These are phyloP conservation scores for Sungouiella blattae DNA, from an alignment of 805 yeast species.

Conservation along the genomic window DNA sequence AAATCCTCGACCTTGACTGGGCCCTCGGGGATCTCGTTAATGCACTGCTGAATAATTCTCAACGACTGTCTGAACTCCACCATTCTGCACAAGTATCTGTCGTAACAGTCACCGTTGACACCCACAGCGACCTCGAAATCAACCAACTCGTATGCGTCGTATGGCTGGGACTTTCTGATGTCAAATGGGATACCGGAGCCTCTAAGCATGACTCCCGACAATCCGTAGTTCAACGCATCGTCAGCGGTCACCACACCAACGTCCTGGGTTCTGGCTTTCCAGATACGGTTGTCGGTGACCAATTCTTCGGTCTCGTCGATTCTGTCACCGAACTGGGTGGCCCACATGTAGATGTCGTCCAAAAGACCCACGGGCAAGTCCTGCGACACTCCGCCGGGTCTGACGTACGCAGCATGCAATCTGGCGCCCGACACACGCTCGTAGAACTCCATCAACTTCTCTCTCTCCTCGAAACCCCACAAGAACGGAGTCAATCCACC, in stretches of 20 bases:
- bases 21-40: constrained; percentile 88
- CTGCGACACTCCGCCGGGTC: constrained; percentile 92
- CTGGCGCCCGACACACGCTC: constrained; percentile 91
- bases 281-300: constrained; percentile 85
- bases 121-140: constrained; percentile 90
- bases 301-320: constrained; percentile 87
- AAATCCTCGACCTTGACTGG: constrained; percentile 89
- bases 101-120: constrained; percentile 85
- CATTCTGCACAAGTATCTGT: constrained; percentile 85
- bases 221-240: constrained; percentile 77
- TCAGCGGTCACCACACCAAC: constrained; percentile 82
- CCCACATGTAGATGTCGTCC: constrained; percentile 94
- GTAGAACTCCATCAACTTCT: constrained; percentile 87
- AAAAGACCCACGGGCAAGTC: constrained; percentile 82
- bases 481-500: constrained; percentile 91
- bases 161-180: constrained; percentile 81
- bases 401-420: constrained; percentile 80
- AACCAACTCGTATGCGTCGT: constrained; percentile 82
- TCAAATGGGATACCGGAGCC: constrained; percentile 89
- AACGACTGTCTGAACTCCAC: constrained; percentile 88
- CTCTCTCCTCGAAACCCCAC: constrained; percentile 95
- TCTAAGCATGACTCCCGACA: constrained; percentile 86
- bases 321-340: constrained; percentile 92
- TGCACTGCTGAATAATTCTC: constrained; percentile 85
- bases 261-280: constrained; percentile 83